Conservation (phyloP, 129 eudicot species). For the Centella asiatica region DNA sequence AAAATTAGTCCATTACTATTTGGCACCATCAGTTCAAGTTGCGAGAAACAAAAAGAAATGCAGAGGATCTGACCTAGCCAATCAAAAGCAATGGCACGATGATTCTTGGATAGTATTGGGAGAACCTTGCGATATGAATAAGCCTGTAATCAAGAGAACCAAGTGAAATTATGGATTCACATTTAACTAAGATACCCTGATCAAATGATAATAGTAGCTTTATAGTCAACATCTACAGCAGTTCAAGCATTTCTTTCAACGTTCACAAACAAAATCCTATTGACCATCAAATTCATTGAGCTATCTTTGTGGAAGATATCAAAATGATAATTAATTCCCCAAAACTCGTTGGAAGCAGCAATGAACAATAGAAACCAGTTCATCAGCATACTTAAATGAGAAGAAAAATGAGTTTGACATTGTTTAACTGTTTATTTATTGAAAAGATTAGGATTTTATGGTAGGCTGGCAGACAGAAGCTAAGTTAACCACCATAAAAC, state of each 20-base stretch:
- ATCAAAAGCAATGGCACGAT: constrained; percentile 79
- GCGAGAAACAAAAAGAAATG: background rate
- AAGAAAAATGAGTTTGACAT: too few relatives aligned
- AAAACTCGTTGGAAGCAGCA: background rate
- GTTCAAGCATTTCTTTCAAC: background rate
- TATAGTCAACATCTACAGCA: background rate
- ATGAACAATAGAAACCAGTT: background rate
- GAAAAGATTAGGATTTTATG: too few relatives aligned
- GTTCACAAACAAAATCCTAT: background rate
- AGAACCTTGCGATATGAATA: constrained; percentile 91
- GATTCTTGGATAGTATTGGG: constrained; percentile 65
- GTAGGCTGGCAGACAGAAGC: background rate
- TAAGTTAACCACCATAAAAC: background rate
- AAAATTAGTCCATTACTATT: background rate
- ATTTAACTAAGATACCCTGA: background rate
- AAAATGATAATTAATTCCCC: background rate
- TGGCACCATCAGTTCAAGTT: background rate
- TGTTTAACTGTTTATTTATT: too few relatives aligned
- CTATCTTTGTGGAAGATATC: background rate
- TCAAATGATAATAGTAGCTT: constrained; percentile 3
- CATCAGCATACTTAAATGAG: too few relatives aligned
- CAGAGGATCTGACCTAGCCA: constrained; percentile 64
- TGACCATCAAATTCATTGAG: background rate
- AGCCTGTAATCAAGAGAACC: constrained; percentile 42
- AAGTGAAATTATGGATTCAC: constrained; percentile 8